Conservation (phyloP, 2,329 filamentous ascomycete genomes). For the Hypomyces perniciosus region DNA sequence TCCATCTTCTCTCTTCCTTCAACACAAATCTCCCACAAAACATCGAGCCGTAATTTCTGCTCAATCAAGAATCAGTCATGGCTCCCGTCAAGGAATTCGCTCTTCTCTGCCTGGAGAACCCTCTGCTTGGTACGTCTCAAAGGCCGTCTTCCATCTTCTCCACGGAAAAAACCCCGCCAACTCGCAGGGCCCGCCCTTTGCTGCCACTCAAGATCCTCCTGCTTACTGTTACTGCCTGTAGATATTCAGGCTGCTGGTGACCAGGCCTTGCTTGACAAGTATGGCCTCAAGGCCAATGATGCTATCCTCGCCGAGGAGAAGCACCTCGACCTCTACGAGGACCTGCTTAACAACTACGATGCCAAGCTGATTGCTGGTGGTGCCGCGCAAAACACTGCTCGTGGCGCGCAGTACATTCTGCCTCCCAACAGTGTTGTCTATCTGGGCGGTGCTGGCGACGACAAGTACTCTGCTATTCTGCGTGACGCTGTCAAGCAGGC, state of each 20-base stretch:
- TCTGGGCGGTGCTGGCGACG: slow-evolving; percentile 87
- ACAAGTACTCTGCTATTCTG: slow-evolving; percentile 91
- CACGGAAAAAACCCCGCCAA: background rate
- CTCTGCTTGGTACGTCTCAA: slow-evolving; percentile 69
- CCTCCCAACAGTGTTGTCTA: slow-evolving; percentile 84
- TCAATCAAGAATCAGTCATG: slow-evolving; percentile 40
- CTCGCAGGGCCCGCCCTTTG: no score
- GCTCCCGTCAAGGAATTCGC: slow-evolving; percentile 71
- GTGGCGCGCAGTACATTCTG: slow-evolving; percentile 94
- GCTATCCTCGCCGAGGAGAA: slow-evolving; percentile 93
- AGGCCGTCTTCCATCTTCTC: background rate
- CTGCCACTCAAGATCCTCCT: background rate
- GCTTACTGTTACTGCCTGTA: slow-evolving; percentile 28
- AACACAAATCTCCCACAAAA: background rate
- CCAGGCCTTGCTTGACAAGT: slow-evolving; percentile 82
- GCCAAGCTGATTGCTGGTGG: slow-evolving; percentile 94
- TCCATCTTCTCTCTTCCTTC: background rate
- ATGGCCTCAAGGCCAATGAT: slow-evolving; percentile 90
- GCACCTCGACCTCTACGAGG: slow-evolving; percentile 86
- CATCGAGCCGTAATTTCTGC: background rate
- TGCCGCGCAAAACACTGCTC: slow-evolving; percentile 94
- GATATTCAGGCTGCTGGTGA: slow-evolving; percentile 88
- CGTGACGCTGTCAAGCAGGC: slow-evolving; percentile 79
- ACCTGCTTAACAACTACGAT: slow-evolving; percentile 84
- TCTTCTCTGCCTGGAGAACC: slow-evolving; percentile 94